Conservation (phyloP, 73 alveolate genomes). For the Paramecium sonneborni region DNA sequence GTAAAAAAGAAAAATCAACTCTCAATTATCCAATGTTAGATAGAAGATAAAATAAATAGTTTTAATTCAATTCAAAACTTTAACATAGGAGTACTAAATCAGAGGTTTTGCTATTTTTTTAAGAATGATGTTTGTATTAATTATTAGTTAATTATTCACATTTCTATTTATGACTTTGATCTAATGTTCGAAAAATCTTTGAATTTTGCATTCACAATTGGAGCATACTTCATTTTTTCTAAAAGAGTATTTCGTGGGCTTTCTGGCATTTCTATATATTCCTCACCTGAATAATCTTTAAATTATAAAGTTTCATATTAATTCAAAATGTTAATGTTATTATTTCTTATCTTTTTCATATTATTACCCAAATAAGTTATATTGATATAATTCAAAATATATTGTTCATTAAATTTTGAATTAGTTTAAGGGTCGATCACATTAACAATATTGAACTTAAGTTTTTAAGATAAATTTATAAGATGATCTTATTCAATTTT, state of each 20-base stretch:
- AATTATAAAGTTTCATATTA: background rate
- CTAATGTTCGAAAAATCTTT: background rate
- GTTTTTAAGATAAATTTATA: background rate
- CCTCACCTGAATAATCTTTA: background rate
- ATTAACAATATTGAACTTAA: background rate
- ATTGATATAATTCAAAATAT: background rate
- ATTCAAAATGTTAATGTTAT: background rate
- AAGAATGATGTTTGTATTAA: background rate
- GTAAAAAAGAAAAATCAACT: background rate
- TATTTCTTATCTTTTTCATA: background rate
- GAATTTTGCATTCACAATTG: background rate
- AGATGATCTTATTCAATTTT: background rate
- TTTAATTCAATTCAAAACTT: background rate
- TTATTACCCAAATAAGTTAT: background rate
- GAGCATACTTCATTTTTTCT: constrained; percentile 2
- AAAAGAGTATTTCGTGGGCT: background rate
- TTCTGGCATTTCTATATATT: background rate
- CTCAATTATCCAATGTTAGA: background rate
- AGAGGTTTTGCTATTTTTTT: constrained; percentile 7
- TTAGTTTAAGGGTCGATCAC: background rate
- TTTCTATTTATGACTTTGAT: background rate
- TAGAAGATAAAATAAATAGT: background rate
- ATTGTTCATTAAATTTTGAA: background rate
- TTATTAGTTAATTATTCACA: background rate
- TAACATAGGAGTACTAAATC: background rate